These are phyloP conservation scores for Oryza glumipatula DNA, from an alignment of 176 grass and related monocot genomes.

Conservation along the genomic window DNA sequence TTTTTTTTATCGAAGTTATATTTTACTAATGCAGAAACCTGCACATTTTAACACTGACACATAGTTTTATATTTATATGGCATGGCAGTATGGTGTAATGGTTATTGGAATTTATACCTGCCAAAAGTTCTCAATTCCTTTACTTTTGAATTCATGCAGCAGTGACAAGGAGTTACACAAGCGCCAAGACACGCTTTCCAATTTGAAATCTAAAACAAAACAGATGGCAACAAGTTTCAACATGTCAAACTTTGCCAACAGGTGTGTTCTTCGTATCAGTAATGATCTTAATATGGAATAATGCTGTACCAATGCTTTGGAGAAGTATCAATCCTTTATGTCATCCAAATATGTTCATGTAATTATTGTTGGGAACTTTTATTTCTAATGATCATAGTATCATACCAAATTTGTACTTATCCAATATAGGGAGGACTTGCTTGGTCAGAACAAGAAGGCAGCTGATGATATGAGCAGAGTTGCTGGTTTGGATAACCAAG, in stretches of 20 bases:
- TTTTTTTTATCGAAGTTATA: not conserved
- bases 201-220: conserved; percentile 81
- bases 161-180: conserved; percentile 91
- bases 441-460: conserved; percentile 75
- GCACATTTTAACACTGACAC: not conserved
- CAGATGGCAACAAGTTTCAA: conserved; percentile 87
- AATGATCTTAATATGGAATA: conserved; percentile 1
- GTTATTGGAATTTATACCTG: not conserved
- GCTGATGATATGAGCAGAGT: conserved; percentile 84
- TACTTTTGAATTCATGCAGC: conserved; percentile 46
- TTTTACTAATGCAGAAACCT: not conserved
- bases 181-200: conserved; percentile 76
- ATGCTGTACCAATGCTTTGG: not conserved
- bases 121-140: not conserved
- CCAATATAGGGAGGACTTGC: conserved; percentile 77
- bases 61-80: not conserved
- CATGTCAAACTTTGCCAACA: conserved; percentile 89
- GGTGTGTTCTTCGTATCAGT: conserved; percentile 49
- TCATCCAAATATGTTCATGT: not conserved
- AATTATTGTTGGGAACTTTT: conserved; percentile 9
- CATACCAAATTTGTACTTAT: conserved; percentile 26
- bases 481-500: conserved; percentile 91
- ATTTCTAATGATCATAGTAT: not conserved
- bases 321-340: not conserved
- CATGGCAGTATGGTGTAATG: not conserved